Evolutionary conservation across 1,139 yeast genomes (phyloP).

Genomic region (Scheffersomyces illinoinensis): DNA sequence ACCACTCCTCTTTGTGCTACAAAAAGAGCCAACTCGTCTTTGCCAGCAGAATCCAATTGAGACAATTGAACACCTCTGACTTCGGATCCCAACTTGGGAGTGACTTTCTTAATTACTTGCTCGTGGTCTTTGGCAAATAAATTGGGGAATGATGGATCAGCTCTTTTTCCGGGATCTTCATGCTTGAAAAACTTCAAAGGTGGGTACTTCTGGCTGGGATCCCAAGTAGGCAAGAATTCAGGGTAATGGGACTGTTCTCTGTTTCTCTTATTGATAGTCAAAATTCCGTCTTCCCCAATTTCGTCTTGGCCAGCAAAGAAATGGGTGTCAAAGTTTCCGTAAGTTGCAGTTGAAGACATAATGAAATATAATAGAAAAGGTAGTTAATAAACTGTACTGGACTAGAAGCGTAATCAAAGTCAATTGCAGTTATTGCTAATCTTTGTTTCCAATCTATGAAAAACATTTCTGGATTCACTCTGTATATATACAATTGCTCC

Average conservation of each 20-base stretch:
- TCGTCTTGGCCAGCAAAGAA: constrained; percentile 24
- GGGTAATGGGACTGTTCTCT: constrained; percentile 27
- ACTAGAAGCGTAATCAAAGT: background rate
- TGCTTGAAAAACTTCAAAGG: constrained; percentile 51
- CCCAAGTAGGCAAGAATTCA: constrained; percentile 55
- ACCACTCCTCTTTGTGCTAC: constrained; percentile 70
- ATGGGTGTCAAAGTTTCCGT: constrained; percentile 25
- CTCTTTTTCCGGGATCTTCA: constrained; percentile 56
- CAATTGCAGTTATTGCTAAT: no score
- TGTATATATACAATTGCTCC: background rate
- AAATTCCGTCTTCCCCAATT: constrained; percentile 22
- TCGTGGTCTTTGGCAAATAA: constrained; percentile 45
- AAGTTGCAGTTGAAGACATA: constrained; percentile 4
- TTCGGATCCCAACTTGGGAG: constrained; percentile 71
- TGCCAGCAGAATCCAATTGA: constrained; percentile 49
- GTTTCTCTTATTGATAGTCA: constrained; percentile 27
- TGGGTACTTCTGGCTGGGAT: constrained; percentile 39
- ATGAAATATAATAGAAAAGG: background rate
- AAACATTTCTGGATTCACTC: background rate
- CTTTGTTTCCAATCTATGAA: no score
- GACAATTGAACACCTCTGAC: constrained; percentile 61
- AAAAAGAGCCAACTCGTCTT: constrained; percentile 64
- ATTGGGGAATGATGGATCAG: constrained; percentile 54
- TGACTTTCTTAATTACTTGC: constrained; percentile 34
- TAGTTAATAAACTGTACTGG: background rate